Evolutionary conservation across 2,329 filamentous ascomycete genomes (phyloP), one percentile per base, ranked within the genome.

Genomic region (Curvularia hawaiiensis): DNA sequence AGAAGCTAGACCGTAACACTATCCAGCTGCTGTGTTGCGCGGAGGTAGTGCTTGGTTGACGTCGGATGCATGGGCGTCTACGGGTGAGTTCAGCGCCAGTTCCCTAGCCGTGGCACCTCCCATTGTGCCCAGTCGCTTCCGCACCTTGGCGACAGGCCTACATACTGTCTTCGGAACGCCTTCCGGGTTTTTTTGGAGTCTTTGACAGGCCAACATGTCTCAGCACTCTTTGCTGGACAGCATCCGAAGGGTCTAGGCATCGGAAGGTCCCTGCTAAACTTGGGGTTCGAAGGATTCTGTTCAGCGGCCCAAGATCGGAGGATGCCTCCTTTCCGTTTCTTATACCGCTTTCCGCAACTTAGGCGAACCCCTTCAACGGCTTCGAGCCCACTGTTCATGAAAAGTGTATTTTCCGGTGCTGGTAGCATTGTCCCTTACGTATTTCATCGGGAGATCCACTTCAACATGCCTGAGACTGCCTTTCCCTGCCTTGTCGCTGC

Each of bases 381-480:
- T 22, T 31, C 26, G 43, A 41, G 31, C 22, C 50, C 50, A 33
- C 43, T 51, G 24, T 53, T 51, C 41, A 50, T 43, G 43, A 51
- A 54, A 40, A 52, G 54, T 43, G 48, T 40, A 12, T 44, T 41
- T 50, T 58, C 54, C 54, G 54, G 30, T 33, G 26, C 44, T 24
- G 43, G 33, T 39, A 44, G 47, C 47, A 24, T 51, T 16, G 43
- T 41, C 40, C 43, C 35, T 52, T 49, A 54, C 38, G 24, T 28
- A 38, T 46, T 38, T 28, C 50, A 18, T 48, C 31, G 45, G 48
- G 20, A 38, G 40, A 28, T 35, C 54, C 45, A 53, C 54, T 52
- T 48, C 40, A 51, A 31, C 31, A 30, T n/a, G 35, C 50, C 38
- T 56, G 55, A 45, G 48, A 49, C 52, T 52, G 40, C 43, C 41